Percentiles rank a stretch among this genome's conserved stretches.
Conservation (phyloP, 2,329 filamentous ascomycete species). For the Epichloe hybrida region DNA sequence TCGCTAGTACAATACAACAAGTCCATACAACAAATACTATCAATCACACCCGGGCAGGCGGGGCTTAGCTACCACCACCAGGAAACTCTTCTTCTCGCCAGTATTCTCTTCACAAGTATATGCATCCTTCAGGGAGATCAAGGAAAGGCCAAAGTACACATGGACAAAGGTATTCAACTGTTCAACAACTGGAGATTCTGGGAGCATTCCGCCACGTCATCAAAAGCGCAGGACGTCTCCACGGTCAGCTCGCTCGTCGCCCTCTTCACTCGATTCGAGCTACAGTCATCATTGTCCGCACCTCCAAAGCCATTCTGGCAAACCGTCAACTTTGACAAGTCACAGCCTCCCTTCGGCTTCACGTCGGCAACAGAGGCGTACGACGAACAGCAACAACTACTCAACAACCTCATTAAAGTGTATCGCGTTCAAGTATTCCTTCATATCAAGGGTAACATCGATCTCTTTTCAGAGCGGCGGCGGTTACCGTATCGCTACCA, state of each 20-base stretch:
- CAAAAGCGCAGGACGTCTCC: background rate
- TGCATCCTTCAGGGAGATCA: slow-evolving; percentile 7
- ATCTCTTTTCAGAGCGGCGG: background rate
- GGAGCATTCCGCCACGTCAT: slow-evolving; percentile 1
- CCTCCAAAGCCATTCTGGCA: slow-evolving; percentile 1
- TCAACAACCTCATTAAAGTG: slow-evolving; percentile 2
- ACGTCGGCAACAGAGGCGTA: background rate
- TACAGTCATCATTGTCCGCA: background rate
- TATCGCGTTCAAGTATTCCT: background rate
- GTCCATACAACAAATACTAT: slow-evolving; percentile 5
- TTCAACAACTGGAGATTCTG: slow-evolving; percentile 7
- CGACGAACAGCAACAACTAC: slow-evolving; percentile 1
- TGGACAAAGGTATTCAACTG: slow-evolving; percentile 4
- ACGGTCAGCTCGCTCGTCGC: slow-evolving; percentile 5
- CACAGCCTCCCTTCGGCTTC: background rate
- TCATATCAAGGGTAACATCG: background rate
- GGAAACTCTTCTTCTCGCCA: slow-evolving; percentile 8
- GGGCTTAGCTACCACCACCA: slow-evolving; percentile 2
- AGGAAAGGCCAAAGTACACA: slow-evolving; percentile 6
- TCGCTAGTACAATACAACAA: slow-evolving; percentile 7
- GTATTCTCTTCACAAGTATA: slow-evolving; percentile 6
- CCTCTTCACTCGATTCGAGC: slow-evolving; percentile 7
- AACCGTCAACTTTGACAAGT: slow-evolving; percentile 1
- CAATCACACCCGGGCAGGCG: background rate
- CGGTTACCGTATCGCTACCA: slow-evolving; percentile 1